phyloP scores from a whole-genome alignment of 2,329 filamentous ascomycete genomes.

The Ilyonectria mors-panacis region DNA sequence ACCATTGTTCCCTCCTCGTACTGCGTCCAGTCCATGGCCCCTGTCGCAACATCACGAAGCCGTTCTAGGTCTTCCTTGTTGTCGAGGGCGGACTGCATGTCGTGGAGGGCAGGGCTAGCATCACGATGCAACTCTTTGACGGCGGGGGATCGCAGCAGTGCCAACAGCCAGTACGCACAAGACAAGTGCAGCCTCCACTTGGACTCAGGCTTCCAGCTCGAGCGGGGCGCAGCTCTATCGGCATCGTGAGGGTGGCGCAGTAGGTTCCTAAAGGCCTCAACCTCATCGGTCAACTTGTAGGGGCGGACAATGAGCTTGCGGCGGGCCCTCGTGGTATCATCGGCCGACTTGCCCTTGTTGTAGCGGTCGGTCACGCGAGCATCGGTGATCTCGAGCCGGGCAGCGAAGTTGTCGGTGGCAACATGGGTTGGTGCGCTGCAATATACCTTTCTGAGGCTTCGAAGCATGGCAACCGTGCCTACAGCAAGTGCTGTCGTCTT shows the following conservation, averaged over 20 bases:
- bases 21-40: too few species aligned
- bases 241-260: slow-evolving; percentile 6
- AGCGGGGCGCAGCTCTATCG: neutral
- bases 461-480: slow-evolving; percentile 15
- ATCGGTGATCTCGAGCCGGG: slow-evolving; percentile 14
- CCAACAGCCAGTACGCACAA: slow-evolving; percentile 26
- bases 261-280: slow-evolving; percentile 6
- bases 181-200: slow-evolving; percentile 32
- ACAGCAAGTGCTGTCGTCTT: slow-evolving; percentile 29
- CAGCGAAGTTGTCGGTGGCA: slow-evolving; percentile 37
- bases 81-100: too few species aligned
- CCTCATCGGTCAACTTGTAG: slow-evolving; percentile 6
- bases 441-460: slow-evolving; percentile 19
- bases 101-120: too few species aligned
- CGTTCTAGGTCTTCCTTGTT: too few species aligned
- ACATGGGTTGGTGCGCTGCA: slow-evolving; percentile 34
- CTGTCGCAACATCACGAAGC: too few species aligned
- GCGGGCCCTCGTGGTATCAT: neutral
- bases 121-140: too few species aligned
- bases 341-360: neutral
- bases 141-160: too few species aligned
- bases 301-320: slow-evolving; percentile 21
- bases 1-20: too few species aligned
- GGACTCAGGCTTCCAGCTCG: neutral
- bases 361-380: neutral